A percentile compares a stretch with the other conserved stretches of the same genome.
Evolutionary conservation across 495 filamentous ascomycete genomes (phyloP).

Genomic region (Penicillium herquei): DNA sequence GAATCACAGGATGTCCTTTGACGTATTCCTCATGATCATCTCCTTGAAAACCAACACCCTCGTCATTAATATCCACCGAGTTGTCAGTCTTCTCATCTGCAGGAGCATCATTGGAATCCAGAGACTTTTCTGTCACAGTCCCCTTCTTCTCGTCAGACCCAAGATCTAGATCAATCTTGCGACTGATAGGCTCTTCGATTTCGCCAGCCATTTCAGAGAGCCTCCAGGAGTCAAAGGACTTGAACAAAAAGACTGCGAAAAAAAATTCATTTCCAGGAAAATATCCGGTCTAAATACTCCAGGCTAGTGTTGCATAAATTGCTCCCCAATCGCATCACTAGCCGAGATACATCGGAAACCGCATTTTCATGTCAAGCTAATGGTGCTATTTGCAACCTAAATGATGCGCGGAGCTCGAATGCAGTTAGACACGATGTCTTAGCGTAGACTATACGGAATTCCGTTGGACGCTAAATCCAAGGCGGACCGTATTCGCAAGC

Average conservation of each 20-base stretch:
- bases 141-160: neutral
- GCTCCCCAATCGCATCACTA: neutral
- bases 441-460: neutral
- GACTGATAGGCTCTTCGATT: neutral
- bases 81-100: neutral
- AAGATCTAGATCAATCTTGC: neutral
- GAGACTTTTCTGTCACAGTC: neutral
- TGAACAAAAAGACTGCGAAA: neutral
- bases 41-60: neutral
- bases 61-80: neutral
- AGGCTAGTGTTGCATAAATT: neutral
- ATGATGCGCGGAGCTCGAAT: neutral
- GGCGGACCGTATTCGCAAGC: no score
- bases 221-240: neutral
- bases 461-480: neutral
- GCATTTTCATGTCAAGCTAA: neutral
- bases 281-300: neutral
- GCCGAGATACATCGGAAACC: neutral
- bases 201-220: neutral
- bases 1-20: slow-evolving; percentile 40
- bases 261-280: neutral
- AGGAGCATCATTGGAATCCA: neutral
- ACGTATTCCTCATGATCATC: slow-evolving; percentile 12
- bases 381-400: neutral
- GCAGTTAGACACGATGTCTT: no score